Base-by-base conservation (phyloP, 352 stramenopile genomes). In the Poterioochromonas sp. region DNA sequence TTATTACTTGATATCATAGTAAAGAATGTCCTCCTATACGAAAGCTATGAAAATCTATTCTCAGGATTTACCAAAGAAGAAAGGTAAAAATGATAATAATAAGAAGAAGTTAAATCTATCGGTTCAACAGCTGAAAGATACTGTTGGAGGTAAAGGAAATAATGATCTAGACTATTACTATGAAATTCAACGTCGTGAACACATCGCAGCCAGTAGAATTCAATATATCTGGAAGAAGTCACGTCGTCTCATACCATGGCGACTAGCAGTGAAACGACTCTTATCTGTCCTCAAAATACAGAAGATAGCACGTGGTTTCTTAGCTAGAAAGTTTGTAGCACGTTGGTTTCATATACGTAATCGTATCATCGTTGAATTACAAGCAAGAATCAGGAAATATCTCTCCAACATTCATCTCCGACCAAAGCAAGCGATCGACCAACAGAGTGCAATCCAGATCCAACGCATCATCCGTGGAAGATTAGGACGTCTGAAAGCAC, bases 131-230 rank as follows among this genome's bases (percentile, higher is more conserved):
- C 26, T 26, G 8, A 5, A 37, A 40, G 58, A 68, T 37, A 32
- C 5, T 40, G 29, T 15, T 39, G 29, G 12, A 68, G 26, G 11
- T 18, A 68, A 68, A 68, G 5, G 29, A 41, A 26, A n/a, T n/a
- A 71, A 43, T 78, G 47, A 78, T 15, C 34, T 78, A 5, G 71
- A 78, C 5, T n/a, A 47, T 18, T 18, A 34, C 1, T 78, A 39
- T 39, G 71, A 78, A 53, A 35, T 63, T 51, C 43, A 78, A 69
- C 71, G 71, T 53, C 49, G 11, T 22, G 71, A 78, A 69, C 2
- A 78, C 32, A 18, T 18, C 15, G 47, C 41, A 34, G 71, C 71
- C 0, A 64, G 29, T 32, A 69, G 5, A 15, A 78, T 78, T 68
- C 71, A 78, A 69, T 22, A 2, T 12, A 35, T 29, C 1, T 78